Evolutionary conservation across 164 flowering plant species (phyloP), one percentile per base, ranked within the genome.

Genomic region (Dillenia turbinata): DNA sequence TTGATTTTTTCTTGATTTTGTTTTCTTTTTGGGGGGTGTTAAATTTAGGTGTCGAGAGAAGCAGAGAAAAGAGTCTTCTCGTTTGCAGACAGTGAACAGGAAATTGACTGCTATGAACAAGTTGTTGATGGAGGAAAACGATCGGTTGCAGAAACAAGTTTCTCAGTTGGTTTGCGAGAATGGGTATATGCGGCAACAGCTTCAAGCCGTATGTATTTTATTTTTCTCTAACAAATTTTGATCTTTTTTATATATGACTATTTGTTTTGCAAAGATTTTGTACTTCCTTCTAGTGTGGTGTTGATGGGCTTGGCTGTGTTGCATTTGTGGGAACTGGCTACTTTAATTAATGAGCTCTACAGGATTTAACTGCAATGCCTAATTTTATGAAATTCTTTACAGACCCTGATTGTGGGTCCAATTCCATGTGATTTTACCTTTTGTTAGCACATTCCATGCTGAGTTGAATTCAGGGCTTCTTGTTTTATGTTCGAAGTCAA

Each of bases 111-210:
- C 95, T 0, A 86, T 88, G 95, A 88, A 88, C 79, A 88, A 86
- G 77, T 59, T 88, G 67, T 66, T 88, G 72, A 88, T 84, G 89
- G 95, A 88, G 78, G 95, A 88, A 72, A 88, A 88, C 52, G 91
- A 88, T 52, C 75, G 95, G 14, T 64, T 88, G 46, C 91, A 84
- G 80, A 88, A 88, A 54, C 95, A 88, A 71, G 95, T 88, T 50
- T 84, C 95, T 0, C 91, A 86, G 73, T 73, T 88, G 63, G 95
- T 86, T n/a, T 84, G 82, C 17, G 91, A 84, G 67, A 88, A 86
- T 69, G 86, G 88, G 16, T 83, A 70, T 59, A 79, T 88, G 88
- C 74, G 84, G 65, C 95, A 88, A 44, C 91, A 84, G 58, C 58
- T 88, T 56, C 89, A 80, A 47, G 77, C 70, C 56, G 79, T 80